Base-by-base conservation (phyloP, 1,139 yeast genomes). In the Lipomyces yarrowii region DNA sequence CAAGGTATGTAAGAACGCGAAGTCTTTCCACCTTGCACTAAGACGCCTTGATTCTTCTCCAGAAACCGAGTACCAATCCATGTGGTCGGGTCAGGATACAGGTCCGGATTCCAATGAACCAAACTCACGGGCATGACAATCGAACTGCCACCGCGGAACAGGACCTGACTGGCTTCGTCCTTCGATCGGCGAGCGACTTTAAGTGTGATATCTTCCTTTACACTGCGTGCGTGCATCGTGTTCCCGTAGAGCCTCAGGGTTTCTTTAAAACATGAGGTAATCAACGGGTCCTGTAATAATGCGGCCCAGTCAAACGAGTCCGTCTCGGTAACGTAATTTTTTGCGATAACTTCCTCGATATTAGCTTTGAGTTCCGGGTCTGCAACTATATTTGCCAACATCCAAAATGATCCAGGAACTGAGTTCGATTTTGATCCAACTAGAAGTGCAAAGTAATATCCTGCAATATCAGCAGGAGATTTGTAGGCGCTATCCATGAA, bases 321-420 rank as follows among this genome's bases (percentile, higher is more conserved):
- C n/a, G 61, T 59, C 4, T 60, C 67, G 5, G 37, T 13, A 53
- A 62, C 64, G 53, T 66, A 68, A 58, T 59, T 21, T 4, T 56
- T 57, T 11, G 57, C 59, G 18, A 70, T 56, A 35, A 68, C 64
- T 4, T 55, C 56, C n/a, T 62, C 61, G n/a, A 69, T 62, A 18
- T 60, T 48, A 2, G 56, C 59, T 21, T 54, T 54, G 6, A 66
- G 18, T 10, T 64, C 65, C 2, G 71, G 64, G 23, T 61, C 42
- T 3, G 51, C 37, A 13, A 70, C 33, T 13, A 64, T 59, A 37
- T 67, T 61, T 2, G 69, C 68, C 15, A 67, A 58, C 1, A 66
- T 3, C 72, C 72, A 70, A 48, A 64, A 69, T 26, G 71, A 68
- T 11, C 48, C 63, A 2, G 69, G 69, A 7, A 65, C 63, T 13